Base-by-base conservation (phyloP, 2,329 filamentous ascomycete species). In the Fusarium buharicum region DNA sequence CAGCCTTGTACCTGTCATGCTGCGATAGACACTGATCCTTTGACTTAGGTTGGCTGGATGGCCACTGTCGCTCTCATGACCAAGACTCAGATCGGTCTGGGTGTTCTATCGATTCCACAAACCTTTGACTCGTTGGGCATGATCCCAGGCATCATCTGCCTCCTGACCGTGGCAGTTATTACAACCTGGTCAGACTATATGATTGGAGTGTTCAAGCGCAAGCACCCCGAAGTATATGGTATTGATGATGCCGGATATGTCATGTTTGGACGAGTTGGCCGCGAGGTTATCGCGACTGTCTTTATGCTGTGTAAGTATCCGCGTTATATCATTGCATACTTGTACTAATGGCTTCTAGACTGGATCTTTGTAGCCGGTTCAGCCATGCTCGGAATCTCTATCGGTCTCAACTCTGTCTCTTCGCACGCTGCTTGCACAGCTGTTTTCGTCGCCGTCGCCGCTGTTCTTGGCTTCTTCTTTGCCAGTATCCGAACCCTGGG, bases 241-340 rank as follows among this genome's bases (percentile, higher is more conserved):
- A 82, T 85, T 50, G 82, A 83, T 45, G 83, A 85, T 61, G 82
- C 79, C 0, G 82, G 81, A 16, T 63, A 64, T 4, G 70, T 83
- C 33, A 74, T 85, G n/a, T 81, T 83, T 59, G 82, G 83, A 13
- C 74, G 72, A 2, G 50, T 77, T 6, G 81, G 82, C 1, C 75
- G 78, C 4, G 78, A 79, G 45, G 46, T 81, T 22, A 74, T 83
- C 18, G 77, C 73, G 4, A 60, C 62, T 24, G 62, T 70, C 3
- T 74, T 76, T 48, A 68, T 72, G 67, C 50, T 82, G 49, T 74
- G 76, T 79, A 41, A n/a, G 59, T 12, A 3, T 20, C 20, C 6
- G 7, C 4, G n/a, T 27, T 9, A 11, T 3, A 40, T 27, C 4
- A 4, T 8, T 3, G 14, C 11, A 2, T 5, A 11, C 14, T 2